These are phyloP conservation scores for Podospora conica DNA, from an alignment of 495 filamentous ascomycete species.

Conservation along the genomic window DNA sequence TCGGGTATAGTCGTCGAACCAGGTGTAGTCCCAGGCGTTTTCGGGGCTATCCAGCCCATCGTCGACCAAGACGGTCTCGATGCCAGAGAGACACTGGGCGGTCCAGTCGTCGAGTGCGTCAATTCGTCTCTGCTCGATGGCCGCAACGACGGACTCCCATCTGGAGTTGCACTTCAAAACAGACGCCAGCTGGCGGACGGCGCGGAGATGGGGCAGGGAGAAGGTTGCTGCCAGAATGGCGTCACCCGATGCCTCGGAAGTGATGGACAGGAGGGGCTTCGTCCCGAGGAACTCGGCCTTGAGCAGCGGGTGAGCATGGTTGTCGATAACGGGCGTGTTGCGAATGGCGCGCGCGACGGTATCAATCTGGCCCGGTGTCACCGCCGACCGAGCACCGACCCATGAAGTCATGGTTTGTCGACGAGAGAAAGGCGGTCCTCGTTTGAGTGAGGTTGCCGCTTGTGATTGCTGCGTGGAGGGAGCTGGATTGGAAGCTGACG, in stretches of 20 bases:
- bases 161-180: constrained; percentile 53
- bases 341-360: constrained; percentile 45
- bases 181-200: constrained; percentile 59
- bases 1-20: constrained; percentile 64
- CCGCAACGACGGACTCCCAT: constrained; percentile 58
- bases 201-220: constrained; percentile 64
- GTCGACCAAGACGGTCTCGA: constrained; percentile 72
- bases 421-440: neutral
- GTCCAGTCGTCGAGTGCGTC: constrained; percentile 54
- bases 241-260: constrained; percentile 65
- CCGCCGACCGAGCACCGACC: constrained; percentile 27
- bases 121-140: constrained; percentile 49
- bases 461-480: neutral
- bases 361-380: constrained; percentile 26
- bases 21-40: constrained; percentile 54
- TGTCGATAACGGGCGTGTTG: constrained; percentile 73
- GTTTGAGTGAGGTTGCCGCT: neutral
- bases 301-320: constrained; percentile 71
- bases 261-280: constrained; percentile 62
- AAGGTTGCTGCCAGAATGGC: constrained; percentile 52
- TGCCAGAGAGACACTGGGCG: constrained; percentile 61
- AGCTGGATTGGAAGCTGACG: neutral
- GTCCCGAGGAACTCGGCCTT: constrained; percentile 28
- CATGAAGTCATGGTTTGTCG: constrained; percentile 23
- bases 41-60: constrained; percentile 59